Evolutionary conservation across 2,329 filamentous ascomycete genomes (phyloP).

Genomic region (Fusarium irregulare): DNA sequence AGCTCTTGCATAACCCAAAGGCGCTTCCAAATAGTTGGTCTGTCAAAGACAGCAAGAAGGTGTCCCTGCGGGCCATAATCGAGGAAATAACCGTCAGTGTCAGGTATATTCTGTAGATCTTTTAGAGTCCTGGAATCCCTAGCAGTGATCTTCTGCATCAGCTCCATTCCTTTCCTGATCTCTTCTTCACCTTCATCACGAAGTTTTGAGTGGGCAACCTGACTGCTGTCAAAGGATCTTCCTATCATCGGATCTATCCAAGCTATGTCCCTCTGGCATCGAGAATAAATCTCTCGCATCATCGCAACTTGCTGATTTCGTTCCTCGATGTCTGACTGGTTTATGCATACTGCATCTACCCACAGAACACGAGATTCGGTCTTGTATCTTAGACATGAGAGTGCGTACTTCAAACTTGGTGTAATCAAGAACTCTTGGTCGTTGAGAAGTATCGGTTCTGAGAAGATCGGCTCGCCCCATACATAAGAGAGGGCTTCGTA

Average conservation of each 20-base stretch:
- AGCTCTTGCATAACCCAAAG: slow-evolving; percentile 34
- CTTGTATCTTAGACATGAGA: neutral
- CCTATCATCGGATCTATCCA: slow-evolving; percentile 23
- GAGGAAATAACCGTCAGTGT: neutral
- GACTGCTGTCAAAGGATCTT: fast-evolving
- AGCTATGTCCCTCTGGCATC: slow-evolving; percentile 18
- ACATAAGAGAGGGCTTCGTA: slow-evolving; percentile 36
- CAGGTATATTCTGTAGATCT: neutral
- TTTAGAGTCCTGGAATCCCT: slow-evolving; percentile 4
- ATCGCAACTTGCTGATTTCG: slow-evolving; percentile 16
- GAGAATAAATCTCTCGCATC: slow-evolving; percentile 28
- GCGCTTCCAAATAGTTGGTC: slow-evolving; percentile 1
- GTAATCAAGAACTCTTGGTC: slow-evolving; percentile 7
- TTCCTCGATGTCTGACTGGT: slow-evolving; percentile 17
- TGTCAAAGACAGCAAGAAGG: neutral
- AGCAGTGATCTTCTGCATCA: slow-evolving; percentile 2
- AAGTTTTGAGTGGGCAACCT: fast-evolving
- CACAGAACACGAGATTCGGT: neutral
- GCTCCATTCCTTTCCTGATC: neutral
- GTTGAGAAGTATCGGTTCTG: slow-evolving; percentile 9
- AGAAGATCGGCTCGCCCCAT: slow-evolving; percentile 16
- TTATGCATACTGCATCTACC: slow-evolving; percentile 35
- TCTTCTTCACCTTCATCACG: fast-evolving
- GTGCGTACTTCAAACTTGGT: neutral
- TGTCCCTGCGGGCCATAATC: fast-evolving